Conservation (phyloP, 2,329 filamentous ascomycete species). For the Penicillium sp. region DNA sequence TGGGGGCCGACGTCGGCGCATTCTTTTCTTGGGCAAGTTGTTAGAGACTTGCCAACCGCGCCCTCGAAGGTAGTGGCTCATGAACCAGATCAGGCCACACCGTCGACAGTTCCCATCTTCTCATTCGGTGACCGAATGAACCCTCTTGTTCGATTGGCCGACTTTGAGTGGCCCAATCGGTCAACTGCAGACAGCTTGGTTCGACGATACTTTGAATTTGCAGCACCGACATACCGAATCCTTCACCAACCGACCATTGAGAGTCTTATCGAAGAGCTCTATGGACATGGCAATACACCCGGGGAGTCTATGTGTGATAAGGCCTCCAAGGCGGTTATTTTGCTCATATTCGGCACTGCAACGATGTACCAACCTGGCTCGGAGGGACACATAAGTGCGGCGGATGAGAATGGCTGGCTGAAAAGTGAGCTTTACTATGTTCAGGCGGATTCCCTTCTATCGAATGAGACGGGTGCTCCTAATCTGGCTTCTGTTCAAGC, state of each 20-base stretch:
- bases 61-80: conserved; percentile 9
- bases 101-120: conserved; percentile 19
- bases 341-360: conserved; percentile 23
- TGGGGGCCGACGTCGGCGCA: conserved; percentile 28
- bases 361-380: conserved; percentile 17
- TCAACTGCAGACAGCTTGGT: conserved; percentile 13
- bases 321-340: conserved; percentile 16
- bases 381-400: conserved; percentile 12
- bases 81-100: background rate
- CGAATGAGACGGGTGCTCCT: conserved; percentile 21
- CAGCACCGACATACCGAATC: conserved; percentile 25
- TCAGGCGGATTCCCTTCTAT: conserved; percentile 20
- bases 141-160: conserved; percentile 6
- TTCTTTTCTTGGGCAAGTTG: conserved; percentile 24
- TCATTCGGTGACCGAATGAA: conserved; percentile 22
- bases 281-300: conserved; percentile 1
- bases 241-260: conserved; percentile 26
- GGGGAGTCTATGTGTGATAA: background rate
- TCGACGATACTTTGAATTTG: conserved; percentile 28
- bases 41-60: conserved; percentile 17
- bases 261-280: conserved; percentile 12
- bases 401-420: conserved; percentile 17
- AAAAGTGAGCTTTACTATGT: conserved; percentile 25
- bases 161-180: conserved; percentile 22
- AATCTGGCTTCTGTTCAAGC: conserved; percentile 23